phyloP scores from a whole-genome alignment of 108 stramenopile species.

The Pseudonitzschia multiseries region DNA sequence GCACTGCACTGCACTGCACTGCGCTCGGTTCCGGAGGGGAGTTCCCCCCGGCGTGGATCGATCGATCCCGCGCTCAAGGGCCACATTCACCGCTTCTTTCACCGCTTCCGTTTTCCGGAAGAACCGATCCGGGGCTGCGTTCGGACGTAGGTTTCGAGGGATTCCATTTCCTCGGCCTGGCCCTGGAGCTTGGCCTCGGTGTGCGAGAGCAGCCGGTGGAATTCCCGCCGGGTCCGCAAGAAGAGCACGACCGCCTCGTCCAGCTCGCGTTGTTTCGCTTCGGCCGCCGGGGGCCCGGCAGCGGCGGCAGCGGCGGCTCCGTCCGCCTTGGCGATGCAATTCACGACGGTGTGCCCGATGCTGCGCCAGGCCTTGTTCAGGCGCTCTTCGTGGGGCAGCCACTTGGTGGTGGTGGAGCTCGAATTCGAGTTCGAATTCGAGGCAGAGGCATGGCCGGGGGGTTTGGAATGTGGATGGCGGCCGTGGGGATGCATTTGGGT shows the following conservation, averaged over 20 bases:
- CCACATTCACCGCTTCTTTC: neutral
- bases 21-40: too few species aligned
- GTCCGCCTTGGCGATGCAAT: constrained; percentile 33
- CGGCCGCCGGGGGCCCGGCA: neutral
- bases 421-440: too few species aligned
- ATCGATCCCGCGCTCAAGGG: too few species aligned
- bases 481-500: neutral
- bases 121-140: constrained; percentile 40
- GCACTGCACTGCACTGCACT: too few species aligned
- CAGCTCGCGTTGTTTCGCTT: constrained; percentile 26
- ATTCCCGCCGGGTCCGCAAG: constrained; percentile 38
- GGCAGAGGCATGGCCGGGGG: too few species aligned
- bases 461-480: neutral
- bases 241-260: constrained; percentile 37
- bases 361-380: constrained; percentile 20
- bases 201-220: constrained; percentile 30
- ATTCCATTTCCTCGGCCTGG: constrained; percentile 47
- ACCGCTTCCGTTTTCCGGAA: constrained; percentile 35
- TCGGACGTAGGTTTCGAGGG: constrained; percentile 40
- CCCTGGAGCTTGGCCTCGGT: constrained; percentile 52
- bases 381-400: constrained; percentile 23
- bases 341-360: neutral
- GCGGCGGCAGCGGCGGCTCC: constrained; percentile 9
- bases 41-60: too few species aligned
- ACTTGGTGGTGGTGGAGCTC: neutral